Conservation (phyloP, 2,329 filamentous ascomycete species). For the Lasiodiplodia citricola region DNA sequence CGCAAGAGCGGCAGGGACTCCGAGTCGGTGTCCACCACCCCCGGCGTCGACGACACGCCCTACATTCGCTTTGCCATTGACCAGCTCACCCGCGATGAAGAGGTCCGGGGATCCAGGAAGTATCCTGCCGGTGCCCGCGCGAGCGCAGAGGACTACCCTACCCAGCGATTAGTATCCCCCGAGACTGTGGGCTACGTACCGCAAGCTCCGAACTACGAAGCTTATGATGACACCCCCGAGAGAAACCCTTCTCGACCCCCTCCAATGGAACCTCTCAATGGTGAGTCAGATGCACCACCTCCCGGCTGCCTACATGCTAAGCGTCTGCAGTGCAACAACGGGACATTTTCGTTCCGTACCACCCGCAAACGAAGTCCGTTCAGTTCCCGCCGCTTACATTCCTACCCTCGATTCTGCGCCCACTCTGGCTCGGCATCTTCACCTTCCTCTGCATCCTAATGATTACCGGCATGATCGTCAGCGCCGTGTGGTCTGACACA, state of each 20-base stretch:
- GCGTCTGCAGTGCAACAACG: conserved; percentile 22
- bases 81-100: conserved; percentile 77
- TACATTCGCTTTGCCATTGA: conserved; percentile 91
- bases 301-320: background rate
- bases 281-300: background rate
- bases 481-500: conserved; percentile 55
- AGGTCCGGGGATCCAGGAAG: conserved; percentile 61
- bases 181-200: conserved; percentile 29
- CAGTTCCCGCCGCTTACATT: conserved; percentile 61
- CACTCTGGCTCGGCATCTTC: conserved; percentile 65
- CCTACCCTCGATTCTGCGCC: conserved; percentile 73
- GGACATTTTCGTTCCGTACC: conserved; percentile 41
- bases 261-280: conserved; percentile 13
- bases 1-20: conserved; percentile 33
- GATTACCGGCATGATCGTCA: conserved; percentile 73
- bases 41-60: conserved; percentile 81
- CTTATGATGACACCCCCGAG: background rate
- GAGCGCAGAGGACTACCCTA: conserved; percentile 52
- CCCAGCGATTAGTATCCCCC: conserved; percentile 55
- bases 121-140: conserved; percentile 43
- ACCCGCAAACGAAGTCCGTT: conserved; percentile 33
- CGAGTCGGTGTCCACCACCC: conserved; percentile 50
- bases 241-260: conserved; percentile 12
- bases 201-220: background rate
- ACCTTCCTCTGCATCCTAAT: conserved; percentile 70